A percentile compares a stretch with the other conserved stretches of the same genome.
Evolutionary conservation across 441 rosid genomes (phyloP).

Genomic region (Raphanus hybrid): DNA sequence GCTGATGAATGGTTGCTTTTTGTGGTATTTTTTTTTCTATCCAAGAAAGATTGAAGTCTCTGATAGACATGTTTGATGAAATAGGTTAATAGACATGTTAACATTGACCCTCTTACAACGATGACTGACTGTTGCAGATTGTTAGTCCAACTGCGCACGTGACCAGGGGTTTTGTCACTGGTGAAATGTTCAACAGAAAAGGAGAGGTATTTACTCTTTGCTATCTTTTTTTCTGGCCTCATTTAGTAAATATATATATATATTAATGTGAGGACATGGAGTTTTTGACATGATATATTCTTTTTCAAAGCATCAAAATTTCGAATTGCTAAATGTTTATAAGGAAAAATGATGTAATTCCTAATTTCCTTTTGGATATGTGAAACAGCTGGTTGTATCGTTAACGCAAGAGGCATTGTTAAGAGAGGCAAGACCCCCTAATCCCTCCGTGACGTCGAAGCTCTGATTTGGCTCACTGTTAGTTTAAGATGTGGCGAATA

Average conservation of each 20-base stretch:
- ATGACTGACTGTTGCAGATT: slow-evolving; percentile 48
- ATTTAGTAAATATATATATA: slow-evolving; percentile 27
- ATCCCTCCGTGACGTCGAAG: slow-evolving; percentile 57
- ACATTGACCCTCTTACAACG: background rate
- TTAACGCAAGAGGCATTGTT: slow-evolving; percentile 81
- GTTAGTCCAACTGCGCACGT: slow-evolving; percentile 62
- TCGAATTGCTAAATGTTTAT: background rate
- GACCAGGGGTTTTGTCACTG: slow-evolving; percentile 78
- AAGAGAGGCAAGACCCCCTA: slow-evolving; percentile 52
- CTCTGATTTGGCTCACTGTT: slow-evolving; percentile 48
- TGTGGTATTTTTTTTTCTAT: slow-evolving; percentile 53
- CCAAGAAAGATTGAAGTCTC: background rate
- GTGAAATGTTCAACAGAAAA: slow-evolving; percentile 74
- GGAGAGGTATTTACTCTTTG: slow-evolving; percentile 79
- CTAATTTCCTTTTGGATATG: background rate
- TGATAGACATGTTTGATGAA: background rate
- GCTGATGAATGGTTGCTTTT: slow-evolving; percentile 96
- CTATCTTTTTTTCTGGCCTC: background rate
- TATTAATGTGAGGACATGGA: background rate
- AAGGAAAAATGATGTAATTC: background rate
- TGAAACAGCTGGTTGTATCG: slow-evolving; percentile 77
- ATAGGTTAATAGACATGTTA: background rate
- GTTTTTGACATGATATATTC: background rate
- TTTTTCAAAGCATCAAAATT: slow-evolving; percentile 7
- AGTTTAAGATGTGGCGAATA: background rate